Conservation (phyloP, 2,329 filamentous ascomycete genomes). For the Arthrobotrys conoides region DNA sequence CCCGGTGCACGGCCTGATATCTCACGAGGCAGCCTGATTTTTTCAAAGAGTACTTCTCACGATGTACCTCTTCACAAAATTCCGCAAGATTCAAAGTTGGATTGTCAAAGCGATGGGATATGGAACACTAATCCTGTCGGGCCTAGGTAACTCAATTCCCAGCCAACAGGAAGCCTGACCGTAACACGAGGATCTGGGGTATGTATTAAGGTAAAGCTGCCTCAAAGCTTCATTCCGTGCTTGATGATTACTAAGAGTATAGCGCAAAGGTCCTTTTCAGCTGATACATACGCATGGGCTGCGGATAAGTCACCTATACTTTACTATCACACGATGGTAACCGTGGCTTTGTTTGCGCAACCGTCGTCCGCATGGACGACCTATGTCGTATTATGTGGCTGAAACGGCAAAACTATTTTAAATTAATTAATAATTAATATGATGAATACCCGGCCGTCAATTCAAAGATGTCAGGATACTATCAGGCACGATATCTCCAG, state of each 20-base stretch:
- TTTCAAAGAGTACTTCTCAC: slow-evolving; percentile 8
- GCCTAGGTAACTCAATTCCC: neutral
- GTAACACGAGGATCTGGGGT: neutral
- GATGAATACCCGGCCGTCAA: neutral
- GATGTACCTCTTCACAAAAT: neutral
- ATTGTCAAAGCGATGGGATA: neutral
- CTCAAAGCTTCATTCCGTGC: slow-evolving; percentile 8
- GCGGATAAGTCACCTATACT: neutral
- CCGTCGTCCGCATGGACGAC: neutral
- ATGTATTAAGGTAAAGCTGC: neutral
- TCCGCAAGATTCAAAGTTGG: neutral
- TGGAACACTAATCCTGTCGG: neutral
- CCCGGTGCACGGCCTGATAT: slow-evolving; percentile 24
- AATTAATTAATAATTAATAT: too few relatives aligned
- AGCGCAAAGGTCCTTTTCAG: neutral
- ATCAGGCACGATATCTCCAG: neutral
- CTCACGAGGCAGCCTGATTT: neutral
- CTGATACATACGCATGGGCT: slow-evolving; percentile 5
- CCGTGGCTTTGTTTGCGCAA: slow-evolving; percentile 18
- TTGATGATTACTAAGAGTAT: neutral
- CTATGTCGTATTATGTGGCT: slow-evolving; percentile 13
- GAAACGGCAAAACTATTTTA: slow-evolving; percentile 10
- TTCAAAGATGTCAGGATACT: neutral
- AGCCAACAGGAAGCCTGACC: slow-evolving; percentile 17
- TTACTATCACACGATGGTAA: slow-evolving; percentile 5